Percentiles rank a stretch among this genome's conserved stretches.
phyloP scores from a whole-genome alignment of 306 rosid genomes.

The Cucumis hystrix region DNA sequence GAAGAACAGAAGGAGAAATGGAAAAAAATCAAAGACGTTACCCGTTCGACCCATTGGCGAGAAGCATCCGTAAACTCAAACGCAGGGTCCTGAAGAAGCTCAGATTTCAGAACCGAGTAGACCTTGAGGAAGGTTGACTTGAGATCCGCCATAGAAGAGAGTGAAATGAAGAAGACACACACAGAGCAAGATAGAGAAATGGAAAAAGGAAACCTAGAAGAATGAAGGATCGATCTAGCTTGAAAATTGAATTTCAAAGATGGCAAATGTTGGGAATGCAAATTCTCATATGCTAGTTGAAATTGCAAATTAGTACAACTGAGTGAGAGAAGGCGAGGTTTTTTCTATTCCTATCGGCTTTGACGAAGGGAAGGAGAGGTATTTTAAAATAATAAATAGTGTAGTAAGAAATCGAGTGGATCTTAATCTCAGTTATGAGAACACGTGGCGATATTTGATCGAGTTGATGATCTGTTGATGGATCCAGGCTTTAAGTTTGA shows the following conservation, averaged over 20 bases:
- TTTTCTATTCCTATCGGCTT: neutral
- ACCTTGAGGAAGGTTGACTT: constrained; percentile 56
- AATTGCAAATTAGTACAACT: neutral
- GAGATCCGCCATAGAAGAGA: constrained; percentile 50
- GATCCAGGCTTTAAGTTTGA: neutral
- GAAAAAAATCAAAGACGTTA: constrained; percentile 2
- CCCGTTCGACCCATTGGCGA: constrained; percentile 64
- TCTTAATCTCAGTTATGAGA: no score
- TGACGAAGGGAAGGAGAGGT: neutral
- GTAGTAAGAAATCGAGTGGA: neutral
- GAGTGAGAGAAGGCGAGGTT: neutral
- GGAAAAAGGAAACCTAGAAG: neutral
- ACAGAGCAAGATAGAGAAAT: neutral
- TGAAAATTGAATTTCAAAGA: no score
- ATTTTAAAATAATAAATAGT: neutral
- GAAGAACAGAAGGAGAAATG: neutral
- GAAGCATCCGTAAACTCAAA: constrained; percentile 56
- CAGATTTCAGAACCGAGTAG: constrained; percentile 53
- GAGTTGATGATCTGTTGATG: neutral
- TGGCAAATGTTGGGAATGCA: neutral
- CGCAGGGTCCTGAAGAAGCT: constrained; percentile 61
- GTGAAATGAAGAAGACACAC: neutral
- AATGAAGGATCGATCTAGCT: neutral
- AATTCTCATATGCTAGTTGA: neutral
- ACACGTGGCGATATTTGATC: neutral